Evolutionary conservation across 2,329 filamentous ascomycete species (phyloP).

Genomic region (Curvularia sp.): DNA sequence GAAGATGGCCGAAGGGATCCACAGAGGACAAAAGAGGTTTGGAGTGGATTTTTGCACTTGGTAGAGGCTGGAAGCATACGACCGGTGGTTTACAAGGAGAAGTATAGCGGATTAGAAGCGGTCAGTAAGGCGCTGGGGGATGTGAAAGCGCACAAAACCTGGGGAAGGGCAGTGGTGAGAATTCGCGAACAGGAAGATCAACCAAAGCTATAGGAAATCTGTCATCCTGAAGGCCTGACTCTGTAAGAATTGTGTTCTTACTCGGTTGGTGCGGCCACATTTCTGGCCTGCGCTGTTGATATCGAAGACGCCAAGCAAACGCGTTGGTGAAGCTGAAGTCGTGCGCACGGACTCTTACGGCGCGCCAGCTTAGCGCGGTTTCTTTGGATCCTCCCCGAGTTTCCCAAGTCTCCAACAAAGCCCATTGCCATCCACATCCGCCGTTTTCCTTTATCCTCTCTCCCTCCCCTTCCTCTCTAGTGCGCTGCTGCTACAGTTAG

Average conservation of each 20-base stretch:
- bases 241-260: background rate
- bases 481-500: slow-evolving; percentile 1
- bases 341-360: slow-evolving; percentile 21
- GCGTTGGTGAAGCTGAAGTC: background rate
- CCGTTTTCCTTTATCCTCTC: slow-evolving; percentile 13
- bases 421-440: slow-evolving; percentile 22
- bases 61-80: slow-evolving; percentile 57
- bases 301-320: background rate
- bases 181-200: slow-evolving; percentile 38
- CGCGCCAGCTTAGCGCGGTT: slow-evolving; percentile 28
- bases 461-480: slow-evolving; percentile 3
- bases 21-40: slow-evolving; percentile 56
- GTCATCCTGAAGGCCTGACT: background rate
- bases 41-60: slow-evolving; percentile 59
- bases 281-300: background rate
- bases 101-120: slow-evolving; percentile 59
- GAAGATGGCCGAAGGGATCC: slow-evolving; percentile 62
- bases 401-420: slow-evolving; percentile 30
- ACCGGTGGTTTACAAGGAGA: slow-evolving; percentile 58
- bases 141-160: slow-evolving; percentile 58
- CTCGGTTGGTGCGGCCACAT: background rate
- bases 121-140: slow-evolving; percentile 61
- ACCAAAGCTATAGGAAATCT: background rate
- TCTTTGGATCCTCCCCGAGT: slow-evolving; percentile 26
- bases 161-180: slow-evolving; percentile 64